Conservation (phyloP, 192 early-diverging fungal species). For the Phycomyces nitens region DNA sequence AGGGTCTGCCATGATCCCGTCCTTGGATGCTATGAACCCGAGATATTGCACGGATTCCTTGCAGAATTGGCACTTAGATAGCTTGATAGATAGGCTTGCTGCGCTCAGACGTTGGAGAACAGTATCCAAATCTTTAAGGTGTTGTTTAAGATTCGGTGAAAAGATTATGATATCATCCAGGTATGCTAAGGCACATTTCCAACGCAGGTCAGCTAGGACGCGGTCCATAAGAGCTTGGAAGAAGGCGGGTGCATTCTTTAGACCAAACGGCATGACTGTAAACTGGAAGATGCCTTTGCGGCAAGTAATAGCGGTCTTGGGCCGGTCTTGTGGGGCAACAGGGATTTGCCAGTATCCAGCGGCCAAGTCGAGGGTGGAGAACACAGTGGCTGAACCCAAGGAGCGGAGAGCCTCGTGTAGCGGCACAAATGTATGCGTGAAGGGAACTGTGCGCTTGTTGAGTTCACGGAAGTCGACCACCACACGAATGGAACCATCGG, state of each 20-base stretch:
- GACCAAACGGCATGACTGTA: conserved; percentile 33
- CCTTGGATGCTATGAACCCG: neutral
- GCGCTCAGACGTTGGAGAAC: too few relatives aligned
- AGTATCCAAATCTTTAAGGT: too few relatives aligned
- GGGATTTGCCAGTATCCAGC: conserved; percentile 23
- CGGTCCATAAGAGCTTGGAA: conserved; percentile 41
- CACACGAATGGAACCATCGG: conserved; percentile 27
- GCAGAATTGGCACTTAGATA: neutral
- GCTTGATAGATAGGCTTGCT: neutral
- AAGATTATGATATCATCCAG: conserved; percentile 50
- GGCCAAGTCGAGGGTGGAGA: conserved; percentile 18
- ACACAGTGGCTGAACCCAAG: conserved; percentile 11
- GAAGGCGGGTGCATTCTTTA: conserved; percentile 24
- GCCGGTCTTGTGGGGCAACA: neutral
- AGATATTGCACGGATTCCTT: neutral
- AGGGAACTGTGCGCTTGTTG: conserved; percentile 34
- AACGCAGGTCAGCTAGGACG: conserved; percentile 21
- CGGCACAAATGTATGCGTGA: conserved; percentile 34
- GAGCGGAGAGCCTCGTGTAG: conserved; percentile 30
- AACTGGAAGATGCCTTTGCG: conserved; percentile 14
- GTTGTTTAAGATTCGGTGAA: conserved; percentile 12
- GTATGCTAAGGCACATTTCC: conserved; percentile 22
- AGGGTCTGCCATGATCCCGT: neutral
- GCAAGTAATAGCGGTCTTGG: conserved; percentile 9
- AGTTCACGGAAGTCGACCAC: conserved; percentile 42